A percentile compares a stretch with the other conserved stretches of the same genome.
Evolutionary conservation across 2,329 filamentous ascomycete genomes (phyloP).

Genomic region (Thermomyces lanuginosus): DNA sequence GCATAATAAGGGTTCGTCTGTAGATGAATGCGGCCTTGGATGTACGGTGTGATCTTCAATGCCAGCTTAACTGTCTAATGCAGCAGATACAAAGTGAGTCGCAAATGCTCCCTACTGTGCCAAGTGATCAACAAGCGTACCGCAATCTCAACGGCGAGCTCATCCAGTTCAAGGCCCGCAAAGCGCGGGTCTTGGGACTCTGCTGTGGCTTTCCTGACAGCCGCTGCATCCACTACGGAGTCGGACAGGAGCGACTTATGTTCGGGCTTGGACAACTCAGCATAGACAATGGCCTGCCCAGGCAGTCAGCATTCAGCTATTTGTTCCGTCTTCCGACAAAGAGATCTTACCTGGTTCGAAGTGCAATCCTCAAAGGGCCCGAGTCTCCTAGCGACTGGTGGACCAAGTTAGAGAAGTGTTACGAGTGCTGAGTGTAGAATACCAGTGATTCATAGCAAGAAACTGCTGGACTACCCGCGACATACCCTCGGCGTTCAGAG

Average conservation of each 20-base stretch:
- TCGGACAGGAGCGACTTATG: conserved; percentile 15
- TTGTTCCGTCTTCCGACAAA: background rate
- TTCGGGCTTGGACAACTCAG: conserved; percentile 29
- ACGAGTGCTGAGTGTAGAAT: background rate
- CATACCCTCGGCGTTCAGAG: conserved; percentile 33
- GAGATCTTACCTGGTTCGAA: conserved; percentile 33
- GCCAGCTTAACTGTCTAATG: conserved; percentile 40
- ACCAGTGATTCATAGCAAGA: background rate
- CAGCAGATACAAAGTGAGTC: background rate
- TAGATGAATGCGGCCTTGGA: conserved; percentile 40
- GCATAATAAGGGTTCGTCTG: conserved; percentile 44
- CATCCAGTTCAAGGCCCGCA: conserved; percentile 22
- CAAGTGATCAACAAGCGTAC: conserved; percentile 16
- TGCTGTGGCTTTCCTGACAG: conserved; percentile 21
- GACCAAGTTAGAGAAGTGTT: conserved; percentile 1
- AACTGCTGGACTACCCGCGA: no score
- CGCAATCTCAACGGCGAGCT: conserved; percentile 41
- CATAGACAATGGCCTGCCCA: conserved; percentile 33
- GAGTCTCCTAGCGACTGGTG: conserved; percentile 28
- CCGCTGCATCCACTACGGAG: conserved; percentile 12
- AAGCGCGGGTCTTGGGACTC: conserved; percentile 17
- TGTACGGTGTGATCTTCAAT: conserved; percentile 33
- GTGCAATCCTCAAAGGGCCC: conserved; percentile 39
- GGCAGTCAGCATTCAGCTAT: background rate
- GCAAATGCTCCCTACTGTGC: background rate